Conservation (phyloP, 2,329 filamentous ascomycete genomes). For the Calonectria crousiana region DNA sequence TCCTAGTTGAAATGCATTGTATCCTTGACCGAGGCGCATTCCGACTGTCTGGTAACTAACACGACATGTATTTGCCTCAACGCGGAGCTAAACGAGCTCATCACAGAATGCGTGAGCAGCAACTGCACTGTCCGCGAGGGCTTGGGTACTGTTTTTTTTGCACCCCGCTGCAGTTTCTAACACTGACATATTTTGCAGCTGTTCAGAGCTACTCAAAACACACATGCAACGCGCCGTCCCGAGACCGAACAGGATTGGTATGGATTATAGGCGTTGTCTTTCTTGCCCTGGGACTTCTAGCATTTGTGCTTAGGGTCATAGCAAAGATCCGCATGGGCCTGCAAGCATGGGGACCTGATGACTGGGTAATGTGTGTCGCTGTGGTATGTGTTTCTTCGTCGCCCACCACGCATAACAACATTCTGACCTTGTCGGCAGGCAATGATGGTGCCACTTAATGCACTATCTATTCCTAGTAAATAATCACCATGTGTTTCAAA, state of each 20-base stretch:
- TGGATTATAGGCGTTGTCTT: slow-evolving; percentile 14
- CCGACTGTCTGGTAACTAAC: slow-evolving; percentile 30
- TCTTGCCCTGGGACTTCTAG: slow-evolving; percentile 13
- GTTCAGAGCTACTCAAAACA: slow-evolving; percentile 21
- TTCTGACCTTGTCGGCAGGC: neutral
- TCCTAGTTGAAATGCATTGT: slow-evolving; percentile 35
- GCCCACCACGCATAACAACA: neutral
- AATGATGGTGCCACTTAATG: slow-evolving; percentile 22
- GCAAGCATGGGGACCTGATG: slow-evolving; percentile 23
- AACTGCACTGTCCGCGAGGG: slow-evolving; percentile 38
- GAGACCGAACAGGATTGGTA: slow-evolving; percentile 23
- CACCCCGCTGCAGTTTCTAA: too few relatives aligned
- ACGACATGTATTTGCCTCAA: slow-evolving; percentile 40
- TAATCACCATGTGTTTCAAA: neutral
- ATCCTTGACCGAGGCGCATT: slow-evolving; percentile 8
- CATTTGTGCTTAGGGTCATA: slow-evolving; percentile 15
- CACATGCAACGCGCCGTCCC: slow-evolving; percentile 6
- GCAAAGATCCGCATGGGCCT: neutral
- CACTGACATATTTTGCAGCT: slow-evolving; percentile 8
- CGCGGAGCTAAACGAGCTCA: slow-evolving; percentile 34
- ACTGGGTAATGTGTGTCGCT: slow-evolving; percentile 26
- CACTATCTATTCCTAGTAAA: slow-evolving; percentile 18
- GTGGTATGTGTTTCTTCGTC: slow-evolving; percentile 5
- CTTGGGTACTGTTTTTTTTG: slow-evolving; percentile 35
- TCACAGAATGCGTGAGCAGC: slow-evolving; percentile 30